Base-by-base conservation (phyloP, 805 yeast species). In the Hanseniaspora lachancei region DNA sequence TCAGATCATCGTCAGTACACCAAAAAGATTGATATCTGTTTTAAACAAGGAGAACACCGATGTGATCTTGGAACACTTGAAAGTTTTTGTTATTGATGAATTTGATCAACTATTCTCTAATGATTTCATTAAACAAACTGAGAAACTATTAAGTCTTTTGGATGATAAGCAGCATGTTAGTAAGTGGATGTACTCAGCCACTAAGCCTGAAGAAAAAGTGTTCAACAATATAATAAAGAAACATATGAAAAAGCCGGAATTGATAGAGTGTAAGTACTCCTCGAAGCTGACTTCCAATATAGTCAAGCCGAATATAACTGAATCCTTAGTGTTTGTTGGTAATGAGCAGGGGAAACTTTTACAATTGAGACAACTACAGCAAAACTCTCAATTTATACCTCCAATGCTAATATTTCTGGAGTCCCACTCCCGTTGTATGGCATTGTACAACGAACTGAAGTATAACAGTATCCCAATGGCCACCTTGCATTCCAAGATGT, bases 381-480 rank as follows among this genome's bases (percentile, higher is more conserved):
- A 80, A 65, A 75, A 79, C 54, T 93, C 95, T 18, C 89, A 86
- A 61, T 82, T 93, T 66, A 82, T 81, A 62, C 97, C 98, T 1
- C 98, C 98, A 0, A 86, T 89, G 20, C 78, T 93, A 42, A 88
- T 93, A 41, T 93, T 93, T 68, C 77, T 93, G 60, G 98, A 93
- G 70, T 83, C 93, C 47, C 86, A 93, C 60, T 78, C 85, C 34
- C 81, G 99, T 69, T 97, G 98, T 18, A 93, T 91, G 68, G 97
- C 97, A 0, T 74, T 93, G 52, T 91, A 85, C 69, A 95, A 91
- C 65, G 99, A 93, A 68, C 73, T 93, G 62, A 71, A 93, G 56
- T 93, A 91, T 67, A 98, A 93, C 68, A 86, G 82, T 61, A 71
- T 93, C 60, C 91, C 89, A 63, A 96, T 93, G 44, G 98, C 91